Base-by-base conservation (phyloP, 345 rosid species). In the Rhodamnia rubescens region DNA sequence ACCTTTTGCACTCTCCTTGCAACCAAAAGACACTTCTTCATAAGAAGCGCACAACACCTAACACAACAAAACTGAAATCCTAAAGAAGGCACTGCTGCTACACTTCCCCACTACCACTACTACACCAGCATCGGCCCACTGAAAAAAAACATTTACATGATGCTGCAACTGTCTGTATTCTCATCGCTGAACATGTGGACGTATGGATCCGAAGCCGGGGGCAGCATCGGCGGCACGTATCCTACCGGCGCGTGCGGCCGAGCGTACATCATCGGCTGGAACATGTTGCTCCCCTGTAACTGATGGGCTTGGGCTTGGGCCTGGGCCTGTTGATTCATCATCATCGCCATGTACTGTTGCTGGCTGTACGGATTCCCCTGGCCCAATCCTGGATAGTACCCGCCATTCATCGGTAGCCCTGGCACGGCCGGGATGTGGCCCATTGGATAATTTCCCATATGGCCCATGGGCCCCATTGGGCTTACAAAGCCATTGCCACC, bases 131-230 rank as follows among this genome's bases (percentile, higher is more conserved):
- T 20, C 80, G 2, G 47, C 80, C 80, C 80, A 9, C 26, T 36
- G 18, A 69, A n/a, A n/a, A n/a, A n/a, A n/a, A n/a, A n/a, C n/a
- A 69, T 64, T 94, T 94, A 97, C 99, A 97, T 98, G 86, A 98
- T 81, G 86, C 90, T 95, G 92, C 99, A 98, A 85, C 99, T 91
- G 58, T 89, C 86, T 1, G 99, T 83, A 78, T 96, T 98, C 92
- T 98, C 99, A 89, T 98, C 99, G 36, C 95, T 98, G 86, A 98
- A 94, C 92, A 88, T 88, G 87, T 96, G 91, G 50, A 95, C 90
- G 84, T 91, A 94, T 3, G 94, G 90, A 84, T 96, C 98, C 12
- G 90, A 24, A 49, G 52, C 88, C 1, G 92, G 90, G 1, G 91
- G 90, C 8, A 90, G 94, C 93, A 92, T 90, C 1, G 97, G 94